These are phyloP conservation scores for Magnaporthales sp. DNA, from an alignment of 2,329 filamentous ascomycete species.

Conservation along the genomic window DNA sequence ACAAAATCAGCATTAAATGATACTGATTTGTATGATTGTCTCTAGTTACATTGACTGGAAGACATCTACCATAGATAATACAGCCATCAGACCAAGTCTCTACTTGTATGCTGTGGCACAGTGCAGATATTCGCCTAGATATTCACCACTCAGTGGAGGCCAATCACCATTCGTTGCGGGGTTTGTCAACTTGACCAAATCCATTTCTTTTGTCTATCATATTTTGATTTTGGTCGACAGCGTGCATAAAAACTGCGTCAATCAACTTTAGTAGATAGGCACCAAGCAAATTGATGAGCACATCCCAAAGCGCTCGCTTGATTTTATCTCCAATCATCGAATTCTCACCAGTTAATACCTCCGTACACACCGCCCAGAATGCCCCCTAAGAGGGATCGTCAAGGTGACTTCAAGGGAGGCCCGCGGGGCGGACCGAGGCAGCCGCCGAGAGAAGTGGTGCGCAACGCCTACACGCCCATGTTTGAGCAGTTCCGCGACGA, in stretches of 20 bases:
- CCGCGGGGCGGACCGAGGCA: conserved; percentile 5
- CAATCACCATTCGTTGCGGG: not conserved
- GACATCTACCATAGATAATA: no score
- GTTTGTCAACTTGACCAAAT: not conserved
- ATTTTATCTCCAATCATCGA: not conserved
- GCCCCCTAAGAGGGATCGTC: conserved; percentile 4
- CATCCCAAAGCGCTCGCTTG: not conserved
- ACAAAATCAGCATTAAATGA: no score
- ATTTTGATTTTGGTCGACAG: not conserved
- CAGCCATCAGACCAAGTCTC: not conserved
- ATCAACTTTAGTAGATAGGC: not conserved
- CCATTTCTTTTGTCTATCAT: not conserved
- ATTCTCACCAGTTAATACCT: not conserved
- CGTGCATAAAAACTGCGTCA: not conserved
- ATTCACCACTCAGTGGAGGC: not conserved
- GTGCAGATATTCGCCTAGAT: not conserved
- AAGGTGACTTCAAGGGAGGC: conserved; percentile 2
- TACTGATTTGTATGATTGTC: no score
- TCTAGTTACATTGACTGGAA: no score
- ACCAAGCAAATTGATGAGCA: not conserved
- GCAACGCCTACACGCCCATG: conserved; percentile 56
- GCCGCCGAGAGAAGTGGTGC: conserved; percentile 24
- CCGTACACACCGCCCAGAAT: not conserved
- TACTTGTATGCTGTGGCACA: not conserved
- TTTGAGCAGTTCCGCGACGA: conserved; percentile 82